Evolutionary conservation across 768 basidiomycete species (phyloP).

Genomic region (Dendrothele bispora): DNA sequence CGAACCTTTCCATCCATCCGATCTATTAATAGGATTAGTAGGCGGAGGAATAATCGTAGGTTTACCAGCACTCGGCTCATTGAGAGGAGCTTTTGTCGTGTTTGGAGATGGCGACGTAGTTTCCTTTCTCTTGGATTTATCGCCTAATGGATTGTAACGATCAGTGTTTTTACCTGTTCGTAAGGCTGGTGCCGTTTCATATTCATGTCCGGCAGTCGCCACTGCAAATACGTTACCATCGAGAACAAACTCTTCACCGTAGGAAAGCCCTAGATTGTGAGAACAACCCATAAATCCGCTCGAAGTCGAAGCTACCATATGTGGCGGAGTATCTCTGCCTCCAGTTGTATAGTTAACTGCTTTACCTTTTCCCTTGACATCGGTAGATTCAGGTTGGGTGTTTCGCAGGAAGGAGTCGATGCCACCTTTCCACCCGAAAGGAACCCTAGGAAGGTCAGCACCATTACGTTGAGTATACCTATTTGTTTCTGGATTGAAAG

Average conservation of each 20-base stretch:
- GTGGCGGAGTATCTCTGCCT: background rate
- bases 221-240: background rate
- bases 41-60: background rate
- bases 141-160: background rate
- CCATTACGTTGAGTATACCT: background rate
- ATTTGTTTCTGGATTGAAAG: background rate
- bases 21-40: slow-evolving; percentile 6
- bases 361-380: too few relatives aligned
- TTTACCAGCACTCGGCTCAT: background rate
- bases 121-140: too few relatives aligned
- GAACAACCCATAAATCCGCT: background rate
- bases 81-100: background rate
- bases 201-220: background rate
- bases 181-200: background rate
- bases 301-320: too few relatives aligned
- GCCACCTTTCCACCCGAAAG: background rate
- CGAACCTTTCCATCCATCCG: slow-evolving; percentile 7
- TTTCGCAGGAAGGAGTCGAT: background rate
- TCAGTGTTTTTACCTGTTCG: background rate
- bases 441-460: background rate
- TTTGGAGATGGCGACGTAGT: too few relatives aligned
- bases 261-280: background rate
- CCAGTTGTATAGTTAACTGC: background rate
- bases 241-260: background rate
- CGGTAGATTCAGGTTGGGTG: too few relatives aligned